Evolutionary conservation across 352 stramenopile genomes (phyloP), one percentile per base, ranked within the genome.

Genomic region (Phytophthora hibernalis): DNA sequence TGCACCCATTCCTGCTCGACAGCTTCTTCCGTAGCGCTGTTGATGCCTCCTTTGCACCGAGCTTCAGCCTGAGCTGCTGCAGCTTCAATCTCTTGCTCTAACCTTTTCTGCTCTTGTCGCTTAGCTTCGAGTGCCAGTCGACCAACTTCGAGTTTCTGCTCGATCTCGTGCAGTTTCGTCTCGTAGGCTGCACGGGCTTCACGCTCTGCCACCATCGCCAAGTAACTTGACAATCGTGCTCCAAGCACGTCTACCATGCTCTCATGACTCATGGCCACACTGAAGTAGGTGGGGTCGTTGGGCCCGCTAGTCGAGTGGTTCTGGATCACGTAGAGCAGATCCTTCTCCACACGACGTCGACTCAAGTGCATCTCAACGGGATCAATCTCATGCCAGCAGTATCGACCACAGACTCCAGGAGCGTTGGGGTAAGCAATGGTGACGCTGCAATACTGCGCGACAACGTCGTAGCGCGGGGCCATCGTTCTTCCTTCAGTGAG

Each of bases 91-190:
- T 85, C 69, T 51, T 83, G 65, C 43, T 87, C 77, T 16, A 91
- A 70, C 21, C 81, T 75, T 62, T 84, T 78, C 56, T 92, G 80
- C 56, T 92, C 86, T 42, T 83, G 70, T 12, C 77, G 74, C 47
- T 90, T 92, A 13, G 77, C 80, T 51, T 86, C 84, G 3, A 91
- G 64, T 38, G 78, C 55, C 1, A 89, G 68, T 38, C 77, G 68
- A 16, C 84, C 84, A 4, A 70, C 58, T 59, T 88, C 79, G 28
- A 92, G 83, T 44, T 88, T 92, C 26, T 79, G 72, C 49, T 92
- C 84, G 30, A 92, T 86, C 62, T 89, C 77, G 7, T 81, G 44
- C 22, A 89, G 60, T 43, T 87, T 85, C 11, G 61, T 77, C 61
- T 87, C 77, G 57, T 88, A 86, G 0, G 87, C 78, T 30, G 74